Evolutionary conservation across 1,139 yeast genomes (phyloP).

Genomic region (Kodamaea derodonti): DNA sequence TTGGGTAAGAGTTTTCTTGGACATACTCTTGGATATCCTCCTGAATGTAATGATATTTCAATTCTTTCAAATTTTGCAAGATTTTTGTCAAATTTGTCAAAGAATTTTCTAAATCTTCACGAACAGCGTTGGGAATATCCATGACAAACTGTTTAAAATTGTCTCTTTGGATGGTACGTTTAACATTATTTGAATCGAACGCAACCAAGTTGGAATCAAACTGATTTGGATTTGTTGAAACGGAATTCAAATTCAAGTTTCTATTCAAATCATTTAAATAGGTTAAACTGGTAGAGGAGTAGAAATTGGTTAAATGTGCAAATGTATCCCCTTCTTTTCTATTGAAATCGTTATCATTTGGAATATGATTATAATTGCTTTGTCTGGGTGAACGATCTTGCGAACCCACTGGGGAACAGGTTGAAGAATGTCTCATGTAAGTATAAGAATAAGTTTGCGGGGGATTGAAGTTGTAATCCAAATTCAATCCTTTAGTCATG

Average conservation of each 20-base stretch:
- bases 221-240: background rate
- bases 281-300: background rate
- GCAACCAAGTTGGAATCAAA: background rate
- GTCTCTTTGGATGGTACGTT: slow-evolving; percentile 1
- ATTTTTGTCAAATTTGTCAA: slow-evolving; percentile 1
- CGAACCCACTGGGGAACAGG: background rate
- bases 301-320: slow-evolving; percentile 2
- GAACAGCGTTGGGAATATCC: slow-evolving; percentile 3
- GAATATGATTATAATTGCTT: no score
- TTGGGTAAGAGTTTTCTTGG: no score
- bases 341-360: background rate
- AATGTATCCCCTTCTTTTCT: slow-evolving; percentile 2
- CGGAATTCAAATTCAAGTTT: background rate
- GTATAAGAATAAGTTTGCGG: background rate
- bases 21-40: background rate
- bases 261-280: background rate
- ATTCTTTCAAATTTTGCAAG: slow-evolving; percentile 4
- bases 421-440: background rate
- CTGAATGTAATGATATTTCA: slow-evolving; percentile 4
- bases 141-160: slow-evolving; percentile 2
- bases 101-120: slow-evolving; percentile 2
- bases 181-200: background rate
- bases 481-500: slow-evolving; percentile 3
- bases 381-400: no score
- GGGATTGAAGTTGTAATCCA: background rate